Percentiles rank a stretch among this genome's conserved stretches.
Conservation (phyloP, 148 eudicot genomes). For the Hydrangea macrophylla region DNA sequence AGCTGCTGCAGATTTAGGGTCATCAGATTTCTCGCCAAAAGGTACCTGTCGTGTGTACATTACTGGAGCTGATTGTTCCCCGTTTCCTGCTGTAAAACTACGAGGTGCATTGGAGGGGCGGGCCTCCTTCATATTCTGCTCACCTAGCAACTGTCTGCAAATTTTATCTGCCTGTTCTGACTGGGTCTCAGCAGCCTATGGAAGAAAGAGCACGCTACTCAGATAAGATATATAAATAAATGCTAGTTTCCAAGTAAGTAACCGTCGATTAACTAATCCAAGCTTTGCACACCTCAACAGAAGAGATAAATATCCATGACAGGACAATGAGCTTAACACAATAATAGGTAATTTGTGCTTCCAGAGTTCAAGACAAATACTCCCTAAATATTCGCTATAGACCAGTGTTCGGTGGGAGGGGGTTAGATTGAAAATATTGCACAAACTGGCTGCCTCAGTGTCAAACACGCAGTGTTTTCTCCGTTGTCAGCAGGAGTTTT, state of each 20-base stretch:
- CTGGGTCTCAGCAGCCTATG: slow-evolving; percentile 55
- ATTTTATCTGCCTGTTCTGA: slow-evolving; percentile 59
- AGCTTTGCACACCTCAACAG: not conserved
- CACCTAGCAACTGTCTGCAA: slow-evolving; percentile 38
- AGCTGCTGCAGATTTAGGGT: slow-evolving; percentile 71
- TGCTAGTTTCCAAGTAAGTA: not conserved
- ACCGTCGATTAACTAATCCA: not conserved
- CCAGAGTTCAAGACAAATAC: not conserved
- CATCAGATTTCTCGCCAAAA: slow-evolving; percentile 42
- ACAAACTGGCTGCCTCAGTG: too few species aligned
- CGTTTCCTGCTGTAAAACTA: slow-evolving; percentile 24
- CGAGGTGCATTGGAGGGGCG: slow-evolving; percentile 34
- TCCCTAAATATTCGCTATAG: too few species aligned
- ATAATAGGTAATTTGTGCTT: not conserved
- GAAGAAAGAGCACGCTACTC: not conserved
- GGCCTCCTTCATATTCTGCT: slow-evolving; percentile 36
- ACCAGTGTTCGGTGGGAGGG: too few species aligned
- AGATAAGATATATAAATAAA: not conserved
- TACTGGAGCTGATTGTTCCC: slow-evolving; percentile 50
- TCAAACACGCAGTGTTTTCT: too few species aligned
- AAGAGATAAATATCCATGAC: not conserved
- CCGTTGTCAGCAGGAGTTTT: too few species aligned
- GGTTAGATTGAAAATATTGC: too few species aligned
- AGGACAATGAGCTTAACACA: not conserved
- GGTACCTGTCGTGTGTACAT: slow-evolving; percentile 52